These are phyloP conservation scores for Candida gigantensis DNA, from an alignment of 1,139 yeast species.

Conservation along the genomic window DNA sequence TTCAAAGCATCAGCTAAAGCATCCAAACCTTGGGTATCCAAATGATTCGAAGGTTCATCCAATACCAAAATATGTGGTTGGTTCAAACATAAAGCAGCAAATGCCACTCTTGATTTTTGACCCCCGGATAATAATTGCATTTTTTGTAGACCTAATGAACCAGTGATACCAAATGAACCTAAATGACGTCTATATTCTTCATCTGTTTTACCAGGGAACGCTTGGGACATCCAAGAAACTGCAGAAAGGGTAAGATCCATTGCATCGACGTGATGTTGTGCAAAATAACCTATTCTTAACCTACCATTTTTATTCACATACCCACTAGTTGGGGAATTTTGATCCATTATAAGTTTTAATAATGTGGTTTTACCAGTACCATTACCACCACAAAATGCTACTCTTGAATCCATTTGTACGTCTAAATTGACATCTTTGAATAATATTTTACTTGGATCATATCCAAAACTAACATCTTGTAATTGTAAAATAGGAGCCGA, in stretches of 20 bases:
- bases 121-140: conserved; percentile 94
- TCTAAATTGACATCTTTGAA: conserved; percentile 82
- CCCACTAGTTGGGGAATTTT: conserved; percentile 71
- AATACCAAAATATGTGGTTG: conserved; percentile 91
- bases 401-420: conserved; percentile 90
- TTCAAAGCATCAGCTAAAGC: conserved; percentile 88
- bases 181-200: conserved; percentile 96
- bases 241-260: conserved; percentile 90
- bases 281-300: conserved; percentile 92
- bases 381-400: conserved; percentile 97
- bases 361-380: conserved; percentile 99
- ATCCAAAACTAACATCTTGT: conserved; percentile 85
- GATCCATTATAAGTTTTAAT: conserved; percentile 81
- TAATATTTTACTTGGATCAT: conserved; percentile 59
- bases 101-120: conserved; percentile 97
- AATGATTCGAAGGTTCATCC: conserved; percentile 98
- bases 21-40: conserved; percentile 97
- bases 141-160: conserved; percentile 88
- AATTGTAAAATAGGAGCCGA: conserved; percentile 94
- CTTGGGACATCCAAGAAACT: conserved; percentile 89
- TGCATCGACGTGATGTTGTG: conserved; percentile 99
- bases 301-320: conserved; percentile 78
- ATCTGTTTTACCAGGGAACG: conserved; percentile 91
- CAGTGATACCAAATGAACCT: conserved; percentile 97
- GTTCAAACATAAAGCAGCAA: conserved; percentile 87